These are phyloP conservation scores for Luzula sylvatica DNA, from an alignment of 176 grass and related monocot genomes.

Conservation along the genomic window DNA sequence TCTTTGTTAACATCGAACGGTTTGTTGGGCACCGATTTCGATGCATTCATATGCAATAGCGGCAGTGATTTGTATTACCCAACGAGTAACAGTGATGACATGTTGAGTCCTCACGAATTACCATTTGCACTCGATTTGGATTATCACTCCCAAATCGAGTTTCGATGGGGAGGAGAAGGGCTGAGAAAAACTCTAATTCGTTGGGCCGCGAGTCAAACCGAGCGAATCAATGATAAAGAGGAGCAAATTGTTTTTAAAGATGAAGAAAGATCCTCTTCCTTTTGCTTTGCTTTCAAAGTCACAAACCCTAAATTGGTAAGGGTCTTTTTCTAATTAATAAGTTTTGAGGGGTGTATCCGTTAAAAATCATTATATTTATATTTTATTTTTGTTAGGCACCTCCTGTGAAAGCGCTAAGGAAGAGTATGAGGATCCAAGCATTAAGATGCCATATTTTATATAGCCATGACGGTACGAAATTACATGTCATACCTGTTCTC, in stretches of 20 bases:
- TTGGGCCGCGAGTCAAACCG: constrained; percentile 51
- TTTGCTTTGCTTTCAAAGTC: constrained; percentile 78
- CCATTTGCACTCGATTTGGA: constrained; percentile 63
- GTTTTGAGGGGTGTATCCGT: neutral
- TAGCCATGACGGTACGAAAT: constrained; percentile 46
- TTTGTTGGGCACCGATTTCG: constrained; percentile 69
- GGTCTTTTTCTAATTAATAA: constrained; percentile 6
- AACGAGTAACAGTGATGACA: constrained; percentile 41
- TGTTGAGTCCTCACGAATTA: constrained; percentile 35
- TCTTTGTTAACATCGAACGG: constrained; percentile 46
- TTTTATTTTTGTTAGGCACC: constrained; percentile 38
- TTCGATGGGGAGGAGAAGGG: constrained; percentile 91
- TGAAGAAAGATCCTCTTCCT: constrained; percentile 52
- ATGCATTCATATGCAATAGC: constrained; percentile 86
- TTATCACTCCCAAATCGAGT: constrained; percentile 87
- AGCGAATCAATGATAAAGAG: constrained; percentile 53
- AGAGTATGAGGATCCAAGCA: constrained; percentile 68
- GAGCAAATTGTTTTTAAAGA: constrained; percentile 78
- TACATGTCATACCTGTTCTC: constrained; percentile 68
- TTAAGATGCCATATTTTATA: constrained; percentile 69
- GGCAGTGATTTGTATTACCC: constrained; percentile 94
- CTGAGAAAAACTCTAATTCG: constrained; percentile 84
- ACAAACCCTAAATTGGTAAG: constrained; percentile 74
- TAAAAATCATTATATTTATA: neutral
- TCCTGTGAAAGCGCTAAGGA: constrained; percentile 49